phyloP scores from a whole-genome alignment of 106 monocot species.

The Dendrobium officinale region DNA sequence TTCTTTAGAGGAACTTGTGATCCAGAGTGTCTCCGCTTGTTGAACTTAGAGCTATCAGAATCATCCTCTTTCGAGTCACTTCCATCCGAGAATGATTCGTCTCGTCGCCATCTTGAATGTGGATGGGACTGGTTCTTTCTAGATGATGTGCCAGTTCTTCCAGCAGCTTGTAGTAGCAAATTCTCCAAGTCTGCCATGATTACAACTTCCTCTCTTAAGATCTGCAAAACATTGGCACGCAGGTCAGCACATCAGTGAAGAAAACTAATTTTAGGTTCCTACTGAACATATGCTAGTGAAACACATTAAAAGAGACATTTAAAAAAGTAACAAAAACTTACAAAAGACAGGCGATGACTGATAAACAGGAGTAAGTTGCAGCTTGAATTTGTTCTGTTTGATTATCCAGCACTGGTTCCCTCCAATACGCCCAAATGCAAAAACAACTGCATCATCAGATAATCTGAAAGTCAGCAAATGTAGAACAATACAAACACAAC shows the following conservation, averaged over 20 bases:
- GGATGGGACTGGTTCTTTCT: conserved; percentile 29
- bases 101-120: conserved; percentile 32
- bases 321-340: not conserved
- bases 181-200: conserved; percentile 64
- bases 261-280: not conserved
- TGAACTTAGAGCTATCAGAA: conserved; percentile 31
- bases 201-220: not conserved
- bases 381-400: not conserved
- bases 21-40: conserved; percentile 29
- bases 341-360: not conserved
- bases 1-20: conserved; percentile 55
- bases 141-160: conserved; percentile 44
- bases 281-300: not conserved
- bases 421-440: not conserved
- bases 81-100: conserved; percentile 26
- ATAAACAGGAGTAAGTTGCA: not conserved
- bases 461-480: not conserved
- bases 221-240: not conserved
- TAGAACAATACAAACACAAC: not conserved
- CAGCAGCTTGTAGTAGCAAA: conserved; percentile 70
- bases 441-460: not conserved
- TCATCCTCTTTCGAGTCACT: conserved; percentile 52
- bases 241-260: not conserved
- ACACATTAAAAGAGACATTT: not conserved
- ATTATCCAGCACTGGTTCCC: not conserved